A percentile compares a stretch with the other conserved stretches of the same genome.
These are phyloP conservation scores for Arthrocladium fulminans DNA, from an alignment of 2,329 filamentous ascomycete genomes.

Conservation along the genomic window DNA sequence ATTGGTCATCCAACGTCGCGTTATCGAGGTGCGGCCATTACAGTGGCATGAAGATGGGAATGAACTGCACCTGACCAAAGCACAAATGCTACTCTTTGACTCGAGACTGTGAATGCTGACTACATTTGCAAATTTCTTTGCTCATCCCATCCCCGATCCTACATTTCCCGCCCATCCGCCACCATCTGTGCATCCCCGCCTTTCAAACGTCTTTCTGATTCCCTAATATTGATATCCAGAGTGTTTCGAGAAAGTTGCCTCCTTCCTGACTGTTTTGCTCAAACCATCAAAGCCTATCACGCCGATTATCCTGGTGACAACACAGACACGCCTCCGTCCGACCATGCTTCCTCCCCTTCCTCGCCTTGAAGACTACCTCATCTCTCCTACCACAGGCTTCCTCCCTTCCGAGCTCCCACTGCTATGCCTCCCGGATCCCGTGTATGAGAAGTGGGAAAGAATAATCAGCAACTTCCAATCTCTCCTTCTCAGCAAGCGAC, in stretches of 20 bases:
- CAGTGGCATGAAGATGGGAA: neutral
- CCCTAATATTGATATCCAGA: neutral
- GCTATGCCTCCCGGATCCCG: constrained; percentile 71
- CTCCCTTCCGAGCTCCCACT: constrained; percentile 74
- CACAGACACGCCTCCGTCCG: neutral
- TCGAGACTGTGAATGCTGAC: neutral
- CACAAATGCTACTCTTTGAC: too few species aligned
- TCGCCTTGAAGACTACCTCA: constrained; percentile 63
- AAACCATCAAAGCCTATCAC: neutral
- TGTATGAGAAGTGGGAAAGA: constrained; percentile 93
- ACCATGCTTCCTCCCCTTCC: constrained; percentile 42
- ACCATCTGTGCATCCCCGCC: neutral
- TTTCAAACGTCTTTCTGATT: neutral
- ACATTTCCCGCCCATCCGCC: neutral
- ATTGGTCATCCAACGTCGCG: neutral
- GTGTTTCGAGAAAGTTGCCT: neutral
- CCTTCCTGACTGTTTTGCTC: neutral
- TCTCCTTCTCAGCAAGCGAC: constrained; percentile 72
- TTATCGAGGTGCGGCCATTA: neutral
- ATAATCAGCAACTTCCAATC: constrained; percentile 77
- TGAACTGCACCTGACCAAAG: too few species aligned
- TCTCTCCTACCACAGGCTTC: constrained; percentile 63
- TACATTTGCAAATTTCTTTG: neutral
- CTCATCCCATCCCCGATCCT: neutral
- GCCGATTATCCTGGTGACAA: neutral